A percentile compares a stretch with the other conserved stretches of the same genome.
Evolutionary conservation across 192 early-diverging fungal species (phyloP).

Genomic region (Rhizophagus prolifer): DNA sequence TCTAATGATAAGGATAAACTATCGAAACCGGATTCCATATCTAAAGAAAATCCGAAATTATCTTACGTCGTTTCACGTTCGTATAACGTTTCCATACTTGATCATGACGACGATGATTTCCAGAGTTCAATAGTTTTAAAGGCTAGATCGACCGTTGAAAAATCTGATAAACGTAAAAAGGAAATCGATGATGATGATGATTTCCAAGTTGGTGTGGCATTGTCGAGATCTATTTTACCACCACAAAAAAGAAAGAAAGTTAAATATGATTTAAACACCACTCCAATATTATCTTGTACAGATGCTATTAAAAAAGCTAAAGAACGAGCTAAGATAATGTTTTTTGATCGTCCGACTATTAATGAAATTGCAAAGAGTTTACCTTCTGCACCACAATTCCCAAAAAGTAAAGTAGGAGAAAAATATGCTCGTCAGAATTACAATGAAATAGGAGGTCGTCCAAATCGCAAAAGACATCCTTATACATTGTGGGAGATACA

Average conservation of each 20-base stretch:
- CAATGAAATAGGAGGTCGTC: neutral
- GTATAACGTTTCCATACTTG: neutral
- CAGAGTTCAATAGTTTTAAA: neutral
- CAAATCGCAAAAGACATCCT: neutral
- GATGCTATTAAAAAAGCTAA: neutral
- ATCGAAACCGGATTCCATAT: neutral
- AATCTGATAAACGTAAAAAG: neutral
- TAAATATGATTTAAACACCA: conserved; percentile 4
- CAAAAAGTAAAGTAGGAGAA: neutral
- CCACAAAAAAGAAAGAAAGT: neutral
- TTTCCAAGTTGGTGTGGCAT: neutral
- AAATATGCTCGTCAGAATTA: neutral
- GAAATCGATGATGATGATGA: neutral
- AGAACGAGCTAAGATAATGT: neutral
- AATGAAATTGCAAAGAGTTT: neutral
- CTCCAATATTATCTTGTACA: neutral
- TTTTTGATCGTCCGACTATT: neutral
- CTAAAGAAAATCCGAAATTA: neutral
- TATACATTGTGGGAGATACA: conserved; percentile 7
- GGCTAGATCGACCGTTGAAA: conserved; percentile 2
- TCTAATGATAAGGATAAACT: neutral
- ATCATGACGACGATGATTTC: conserved; percentile 7
- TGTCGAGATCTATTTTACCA: neutral
- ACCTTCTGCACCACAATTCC: neutral
- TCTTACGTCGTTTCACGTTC: neutral